Base-by-base conservation (phyloP, 1,284 basidiomycete genomes). In the Ustilago trichophora region DNA sequence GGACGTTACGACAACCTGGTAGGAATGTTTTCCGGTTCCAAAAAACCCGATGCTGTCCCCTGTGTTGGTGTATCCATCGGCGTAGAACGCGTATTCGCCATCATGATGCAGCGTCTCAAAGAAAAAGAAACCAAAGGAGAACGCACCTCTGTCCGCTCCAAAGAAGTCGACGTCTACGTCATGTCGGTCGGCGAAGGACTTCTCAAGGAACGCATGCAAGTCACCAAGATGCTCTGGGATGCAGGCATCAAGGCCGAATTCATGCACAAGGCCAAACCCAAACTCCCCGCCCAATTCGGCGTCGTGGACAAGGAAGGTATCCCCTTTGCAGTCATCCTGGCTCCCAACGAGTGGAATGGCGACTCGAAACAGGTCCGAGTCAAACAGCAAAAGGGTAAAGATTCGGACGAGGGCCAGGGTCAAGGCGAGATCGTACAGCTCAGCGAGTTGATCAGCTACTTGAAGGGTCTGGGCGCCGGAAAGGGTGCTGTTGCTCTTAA, bases 1-100 rank as follows among this genome's bases (percentile, higher is more conserved):
- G 95, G 96, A 12, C 87, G 95, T 38, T 98, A 98, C 84, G 95
- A 98, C 84, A 90, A 91, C 70, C 89, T 99, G n/a, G 95, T 98
- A 2, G 90, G 91, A 42, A 89, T 94, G 85, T 97, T 99, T 83
- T 87, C 89, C 18, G 86, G 90, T 6, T 89, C 91, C 25, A 80
- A 82, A 80, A 48, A 81, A 88, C 47, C 90, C 88, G 85, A 91
- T 88, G 82, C 69, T 2, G 87, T 95, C 49, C 95, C 94, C 0
- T 99, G 96, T 81, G 89, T 98, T 11, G 95, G 96, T 19, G 88
- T 98, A 27, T 91, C 89, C 66, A 90, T 98, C 70, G 96, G 96
- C 22, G 86, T 98, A 45, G 96, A 98, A 83, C 85, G 96, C n/a
- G 90, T 98, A 59, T 98, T 97, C 80, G 91, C 92, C 29, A 87